Evolutionary conservation across 352 stramenopile genomes (phyloP).

Genomic region (Peronospora belbahrii): DNA sequence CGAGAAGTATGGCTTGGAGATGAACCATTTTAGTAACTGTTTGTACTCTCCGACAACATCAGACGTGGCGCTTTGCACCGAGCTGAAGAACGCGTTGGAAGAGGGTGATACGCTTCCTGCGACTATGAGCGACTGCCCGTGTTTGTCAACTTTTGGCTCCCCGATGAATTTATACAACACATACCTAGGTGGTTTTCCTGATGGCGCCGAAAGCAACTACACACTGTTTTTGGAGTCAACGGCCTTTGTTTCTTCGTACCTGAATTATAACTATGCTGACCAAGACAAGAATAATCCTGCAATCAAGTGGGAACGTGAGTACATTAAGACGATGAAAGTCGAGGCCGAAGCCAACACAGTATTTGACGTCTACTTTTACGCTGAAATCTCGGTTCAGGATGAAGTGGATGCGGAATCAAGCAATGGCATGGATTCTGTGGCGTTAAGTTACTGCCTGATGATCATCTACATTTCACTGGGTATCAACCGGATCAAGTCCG

Average conservation of each 20-base stretch:
- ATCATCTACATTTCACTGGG: constrained; percentile 59
- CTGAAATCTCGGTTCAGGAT: constrained; percentile 52
- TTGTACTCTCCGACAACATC: constrained; percentile 47
- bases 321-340: constrained; percentile 44
- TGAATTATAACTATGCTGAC: constrained; percentile 63
- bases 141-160: constrained; percentile 47
- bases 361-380: constrained; percentile 50
- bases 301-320: constrained; percentile 51
- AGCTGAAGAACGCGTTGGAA: constrained; percentile 28
- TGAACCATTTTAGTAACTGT: constrained; percentile 56
- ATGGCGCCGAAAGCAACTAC: constrained; percentile 40
- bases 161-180: constrained; percentile 72
- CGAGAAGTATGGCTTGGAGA: constrained; percentile 33
- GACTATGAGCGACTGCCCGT: constrained; percentile 57
- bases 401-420: constrained; percentile 48
- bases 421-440: constrained; percentile 43
- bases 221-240: constrained; percentile 38
- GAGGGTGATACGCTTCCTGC: constrained; percentile 35
- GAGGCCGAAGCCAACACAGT: constrained; percentile 34
- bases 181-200: constrained; percentile 46
- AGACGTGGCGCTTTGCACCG: constrained; percentile 39
- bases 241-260: constrained; percentile 42
- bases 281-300: constrained; percentile 35
- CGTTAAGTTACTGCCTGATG: constrained; percentile 52
- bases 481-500: constrained; percentile 53